Base-by-base conservation (phyloP, 257 asterid species). In the Plectranthus barbatus region DNA sequence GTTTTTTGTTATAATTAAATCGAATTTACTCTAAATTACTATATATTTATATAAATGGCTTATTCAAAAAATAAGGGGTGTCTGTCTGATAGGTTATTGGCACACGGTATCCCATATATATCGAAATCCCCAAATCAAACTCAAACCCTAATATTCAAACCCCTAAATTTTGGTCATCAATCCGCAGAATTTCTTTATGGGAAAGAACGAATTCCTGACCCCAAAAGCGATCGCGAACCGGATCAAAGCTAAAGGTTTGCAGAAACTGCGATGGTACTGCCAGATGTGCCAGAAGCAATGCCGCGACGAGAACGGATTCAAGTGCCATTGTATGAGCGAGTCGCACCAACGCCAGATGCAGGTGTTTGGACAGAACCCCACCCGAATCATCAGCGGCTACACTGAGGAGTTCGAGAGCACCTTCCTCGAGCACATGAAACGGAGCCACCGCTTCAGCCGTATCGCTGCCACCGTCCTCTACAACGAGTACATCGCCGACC, bases 251-350 rank as follows among this genome's bases (percentile, higher is more conserved):
- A 86, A 86, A 67, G 96, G 97, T 14, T 51, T 92, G 62, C 97
- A 89, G 76, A 92, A 89, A 46, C 84, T 86, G 24, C 95, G 96
- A 68, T 89, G 93, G 96, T 89, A 89, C 70, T 92, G 99, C 66
- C 96, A 89, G 80, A 89, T 86, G 94, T 92, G 99, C 71, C 95
- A 92, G 40, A 92, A 89, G 51, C 97, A 92, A 78, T 92, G 97
- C 80, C 90, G 95, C 21, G 95, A 89, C 68, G 96, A 86, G 75
- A 92, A 92, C 63, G 97, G 99, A 13, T 92, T 92, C 83, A 89
- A 92, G 77, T 92, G 99, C 74, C 97, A 92, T 52, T 89, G 96
- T 29, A 89, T 86, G 97, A 86, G 96, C 67, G 97, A 92, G 68
- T 83, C 95, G 2, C 96, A 92, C 79, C 95, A 89, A 70, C 91